Evolutionary conservation across 345 rosid species (phyloP).

Genomic region (Viola odorata): DNA sequence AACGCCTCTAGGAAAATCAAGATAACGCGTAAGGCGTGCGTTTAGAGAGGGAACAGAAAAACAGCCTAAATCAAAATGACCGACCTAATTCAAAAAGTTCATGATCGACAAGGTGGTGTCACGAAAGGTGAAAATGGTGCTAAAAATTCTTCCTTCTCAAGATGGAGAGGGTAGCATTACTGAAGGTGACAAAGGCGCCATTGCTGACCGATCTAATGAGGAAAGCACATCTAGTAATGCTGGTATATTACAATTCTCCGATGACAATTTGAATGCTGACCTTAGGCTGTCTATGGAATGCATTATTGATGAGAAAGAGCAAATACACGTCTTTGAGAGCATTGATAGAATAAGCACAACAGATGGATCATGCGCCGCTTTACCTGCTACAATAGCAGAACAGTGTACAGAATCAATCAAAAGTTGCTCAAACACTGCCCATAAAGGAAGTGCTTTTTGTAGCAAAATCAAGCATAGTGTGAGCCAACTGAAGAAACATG

Average conservation of each 20-base stretch:
- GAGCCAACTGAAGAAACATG: slow-evolving; percentile 3
- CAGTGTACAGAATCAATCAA: not conserved
- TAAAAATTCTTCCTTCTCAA: not conserved
- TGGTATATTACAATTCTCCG: not conserved
- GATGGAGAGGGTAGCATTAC: not conserved
- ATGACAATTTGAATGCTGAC: no score
- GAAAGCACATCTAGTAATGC: slow-evolving; percentile 1
- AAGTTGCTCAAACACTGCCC: slow-evolving; percentile 1
- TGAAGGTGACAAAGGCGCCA: not conserved
- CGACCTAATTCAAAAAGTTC: no score
- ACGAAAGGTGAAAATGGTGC: slow-evolving; percentile 4
- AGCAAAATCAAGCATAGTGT: not conserved
- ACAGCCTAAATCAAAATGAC: no score
- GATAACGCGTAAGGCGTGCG: no score
- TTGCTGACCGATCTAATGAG: not conserved
- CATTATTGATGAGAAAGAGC: not conserved
- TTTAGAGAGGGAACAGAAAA: no score
- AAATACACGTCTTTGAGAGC: not conserved
- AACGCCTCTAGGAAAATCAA: no score
- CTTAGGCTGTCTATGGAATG: no score
- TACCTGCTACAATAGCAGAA: not conserved
- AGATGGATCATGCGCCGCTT: not conserved
- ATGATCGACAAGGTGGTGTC: no score
- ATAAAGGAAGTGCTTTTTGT: not conserved
- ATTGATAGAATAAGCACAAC: not conserved